Conservation (phyloP, 495 filamentous ascomycete genomes). For the Cercophora samala region DNA sequence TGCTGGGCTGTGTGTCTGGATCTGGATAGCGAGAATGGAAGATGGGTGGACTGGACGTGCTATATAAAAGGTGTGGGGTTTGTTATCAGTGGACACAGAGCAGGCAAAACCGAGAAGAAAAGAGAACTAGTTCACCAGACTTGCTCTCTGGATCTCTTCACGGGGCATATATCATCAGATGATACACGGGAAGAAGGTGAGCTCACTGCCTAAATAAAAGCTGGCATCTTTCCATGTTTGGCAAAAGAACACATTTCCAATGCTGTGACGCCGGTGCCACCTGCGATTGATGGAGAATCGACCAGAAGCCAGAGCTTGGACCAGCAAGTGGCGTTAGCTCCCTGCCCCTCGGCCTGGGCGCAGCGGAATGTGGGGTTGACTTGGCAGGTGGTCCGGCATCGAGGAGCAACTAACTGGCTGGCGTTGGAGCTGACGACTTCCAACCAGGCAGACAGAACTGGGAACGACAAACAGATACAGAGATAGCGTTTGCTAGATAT, state of each 20-base stretch:
- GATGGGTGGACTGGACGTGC: neutral
- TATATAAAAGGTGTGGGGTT: conserved; percentile 5
- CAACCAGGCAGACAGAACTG: neutral
- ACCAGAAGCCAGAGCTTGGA: conserved; percentile 23
- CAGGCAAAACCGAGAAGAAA: neutral
- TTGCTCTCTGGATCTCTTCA: neutral
- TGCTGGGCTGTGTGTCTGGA: conserved; percentile 10
- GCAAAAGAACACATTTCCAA: conserved; percentile 42
- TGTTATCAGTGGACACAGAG: neutral
- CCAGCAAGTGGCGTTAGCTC: conserved; percentile 28
- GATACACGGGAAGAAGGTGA: neutral
- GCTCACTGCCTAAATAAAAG: conserved; percentile 23
- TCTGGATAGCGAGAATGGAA: conserved; percentile 1
- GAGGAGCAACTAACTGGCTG: too few species aligned
- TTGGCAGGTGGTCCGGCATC: neutral
- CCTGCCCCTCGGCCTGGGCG: conserved; percentile 10
- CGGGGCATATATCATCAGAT: neutral
- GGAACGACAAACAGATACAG: neutral
- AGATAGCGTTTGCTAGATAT: neutral
- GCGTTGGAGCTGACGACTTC: neutral
- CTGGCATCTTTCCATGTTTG: conserved; percentile 38
- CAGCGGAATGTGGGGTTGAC: neutral
- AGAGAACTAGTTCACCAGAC: conserved; percentile 15
- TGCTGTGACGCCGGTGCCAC: conserved; percentile 23
- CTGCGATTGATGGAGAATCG: conserved; percentile 19